phyloP scores from a whole-genome alignment of 2,329 filamentous ascomycete genomes.

The Nannizziopsis barbatae region DNA sequence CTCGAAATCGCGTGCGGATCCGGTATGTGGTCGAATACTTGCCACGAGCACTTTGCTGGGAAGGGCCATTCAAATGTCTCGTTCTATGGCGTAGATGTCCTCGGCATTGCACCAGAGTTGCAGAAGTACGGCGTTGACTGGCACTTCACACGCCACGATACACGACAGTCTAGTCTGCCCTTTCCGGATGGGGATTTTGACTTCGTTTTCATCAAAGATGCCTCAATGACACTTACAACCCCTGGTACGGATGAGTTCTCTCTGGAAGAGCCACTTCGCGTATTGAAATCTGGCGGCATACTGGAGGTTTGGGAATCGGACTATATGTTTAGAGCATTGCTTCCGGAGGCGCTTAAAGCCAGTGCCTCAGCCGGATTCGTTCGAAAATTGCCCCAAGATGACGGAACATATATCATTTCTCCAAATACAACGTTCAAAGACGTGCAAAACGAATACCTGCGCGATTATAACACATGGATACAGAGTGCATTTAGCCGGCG shows the following conservation, averaged over 20 bases:
- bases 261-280: slow-evolving; percentile 64
- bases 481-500: slow-evolving; percentile 61
- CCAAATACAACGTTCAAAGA: slow-evolving; percentile 70
- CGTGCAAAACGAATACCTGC: slow-evolving; percentile 68
- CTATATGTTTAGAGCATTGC: slow-evolving; percentile 68
- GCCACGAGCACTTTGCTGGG: slow-evolving; percentile 64
- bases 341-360: slow-evolving; percentile 60
- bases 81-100: slow-evolving; percentile 75
- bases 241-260: slow-evolving; percentile 43
- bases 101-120: slow-evolving; percentile 55
- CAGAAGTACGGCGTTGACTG: slow-evolving; percentile 68
- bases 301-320: slow-evolving; percentile 88
- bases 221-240: slow-evolving; percentile 56
- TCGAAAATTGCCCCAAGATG: slow-evolving; percentile 51
- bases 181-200: slow-evolving; percentile 74
- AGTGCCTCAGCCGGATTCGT: slow-evolving; percentile 50
- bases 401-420: slow-evolving; percentile 73
- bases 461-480: slow-evolving; percentile 76
- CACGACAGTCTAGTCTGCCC: slow-evolving; percentile 63
- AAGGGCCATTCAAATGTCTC: slow-evolving; percentile 57
- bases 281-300: slow-evolving; percentile 65
- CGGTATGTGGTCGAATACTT: slow-evolving; percentile 81
- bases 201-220: slow-evolving; percentile 77
- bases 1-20: slow-evolving; percentile 81
- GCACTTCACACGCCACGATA: slow-evolving; percentile 79